These are phyloP conservation scores for Benincasa hispida DNA, from an alignment of 306 rosid genomes.

Conservation along the genomic window DNA sequence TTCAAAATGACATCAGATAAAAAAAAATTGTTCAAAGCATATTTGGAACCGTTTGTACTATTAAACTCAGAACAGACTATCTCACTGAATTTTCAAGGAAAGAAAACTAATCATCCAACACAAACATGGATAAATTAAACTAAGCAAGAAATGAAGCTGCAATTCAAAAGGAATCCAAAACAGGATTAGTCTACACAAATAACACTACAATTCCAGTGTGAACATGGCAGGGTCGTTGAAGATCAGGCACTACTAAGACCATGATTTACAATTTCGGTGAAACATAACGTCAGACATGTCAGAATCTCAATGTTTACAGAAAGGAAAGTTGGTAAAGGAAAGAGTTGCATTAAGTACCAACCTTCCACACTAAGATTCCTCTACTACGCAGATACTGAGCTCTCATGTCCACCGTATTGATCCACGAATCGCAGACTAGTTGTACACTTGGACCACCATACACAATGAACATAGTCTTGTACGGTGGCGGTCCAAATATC, in stretches of 20 bases:
- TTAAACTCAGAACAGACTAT: neutral
- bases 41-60: neutral
- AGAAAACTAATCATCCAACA: neutral
- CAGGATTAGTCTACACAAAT: neutral
- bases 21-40: neutral
- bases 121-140: neutral
- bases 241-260: neutral
- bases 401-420: slow-evolving; percentile 74
- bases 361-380: slow-evolving; percentile 97
- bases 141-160: neutral
- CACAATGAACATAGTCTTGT: slow-evolving; percentile 74
- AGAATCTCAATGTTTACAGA: neutral
- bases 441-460: slow-evolving; percentile 96
- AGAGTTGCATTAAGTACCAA: slow-evolving; percentile 21
- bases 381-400: slow-evolving; percentile 73
- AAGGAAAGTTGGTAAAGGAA: neutral
- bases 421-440: slow-evolving; percentile 76
- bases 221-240: neutral
- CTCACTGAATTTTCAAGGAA: neutral
- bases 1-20: neutral
- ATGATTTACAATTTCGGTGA: neutral
- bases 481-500: slow-evolving; percentile 89
- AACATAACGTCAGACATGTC: neutral
- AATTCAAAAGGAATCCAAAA: neutral
- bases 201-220: neutral